Evolutionary conservation across 2,329 filamentous ascomycete genomes (phyloP).

Genomic region (Neoarthrinium moseri): DNA sequence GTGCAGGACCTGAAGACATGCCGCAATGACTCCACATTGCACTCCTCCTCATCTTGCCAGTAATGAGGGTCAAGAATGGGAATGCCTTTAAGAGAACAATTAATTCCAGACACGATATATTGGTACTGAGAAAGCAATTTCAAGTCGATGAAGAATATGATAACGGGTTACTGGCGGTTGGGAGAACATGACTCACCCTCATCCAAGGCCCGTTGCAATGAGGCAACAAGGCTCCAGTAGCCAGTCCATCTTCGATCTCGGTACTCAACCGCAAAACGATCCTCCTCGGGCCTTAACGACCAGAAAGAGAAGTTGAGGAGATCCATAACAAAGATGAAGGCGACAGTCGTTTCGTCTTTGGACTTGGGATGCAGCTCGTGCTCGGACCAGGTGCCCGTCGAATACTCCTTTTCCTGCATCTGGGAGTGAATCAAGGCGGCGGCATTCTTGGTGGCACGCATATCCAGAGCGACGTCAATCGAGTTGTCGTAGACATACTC

Average conservation of each 20-base stretch:
- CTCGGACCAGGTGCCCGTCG: constrained; percentile 79
- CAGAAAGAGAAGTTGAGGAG: constrained; percentile 96
- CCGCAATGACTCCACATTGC: constrained; percentile 69
- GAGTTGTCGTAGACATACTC: constrained; percentile 89
- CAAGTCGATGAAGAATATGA: too few relatives aligned
- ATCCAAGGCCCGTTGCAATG: constrained; percentile 81
- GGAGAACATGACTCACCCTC: constrained; percentile 57
- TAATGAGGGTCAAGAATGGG: constrained; percentile 87
- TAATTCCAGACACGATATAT: constrained; percentile 17
- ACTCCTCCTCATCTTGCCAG: constrained; percentile 77
- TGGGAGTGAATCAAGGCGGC: constrained; percentile 74
- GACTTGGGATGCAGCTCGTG: constrained; percentile 87
- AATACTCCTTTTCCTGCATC: constrained; percentile 84
- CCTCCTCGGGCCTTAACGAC: constrained; percentile 68
- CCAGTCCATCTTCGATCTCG: constrained; percentile 82
- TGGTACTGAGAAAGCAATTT: too few relatives aligned
- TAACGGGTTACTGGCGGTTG: too few relatives aligned
- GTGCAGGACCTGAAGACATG: constrained; percentile 86
- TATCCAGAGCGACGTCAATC: constrained; percentile 88
- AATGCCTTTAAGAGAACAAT: constrained; percentile 56
- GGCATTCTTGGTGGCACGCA: constrained; percentile 77
- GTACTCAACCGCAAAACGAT: constrained; percentile 83
- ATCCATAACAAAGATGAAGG: constrained; percentile 98
- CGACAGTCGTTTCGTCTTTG: constrained; percentile 76
- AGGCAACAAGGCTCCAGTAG: constrained; percentile 91